Evolutionary conservation across 768 basidiomycete species (phyloP).

Genomic region (Termitomyces sp.): DNA sequence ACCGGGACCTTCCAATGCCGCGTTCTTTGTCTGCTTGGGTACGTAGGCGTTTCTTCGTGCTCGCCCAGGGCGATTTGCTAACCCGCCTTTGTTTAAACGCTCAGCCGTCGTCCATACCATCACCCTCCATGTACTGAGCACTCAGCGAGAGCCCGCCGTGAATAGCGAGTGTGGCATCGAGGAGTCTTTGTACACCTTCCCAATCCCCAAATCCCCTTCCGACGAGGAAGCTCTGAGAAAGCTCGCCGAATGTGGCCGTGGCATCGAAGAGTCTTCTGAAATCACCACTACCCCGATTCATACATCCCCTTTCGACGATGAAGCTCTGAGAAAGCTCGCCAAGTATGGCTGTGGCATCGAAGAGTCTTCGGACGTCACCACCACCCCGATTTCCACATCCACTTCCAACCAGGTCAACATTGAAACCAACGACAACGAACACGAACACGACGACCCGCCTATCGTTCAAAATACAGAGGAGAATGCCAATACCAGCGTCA

Average conservation of each 20-base stretch:
- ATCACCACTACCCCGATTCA: not conserved
- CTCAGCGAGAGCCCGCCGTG: not conserved
- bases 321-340: no score
- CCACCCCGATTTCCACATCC: not conserved
- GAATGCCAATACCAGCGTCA: no score
- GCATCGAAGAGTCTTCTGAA: not conserved
- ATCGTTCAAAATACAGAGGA: not conserved
- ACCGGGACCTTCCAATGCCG: not conserved
- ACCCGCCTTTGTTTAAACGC: not conserved
- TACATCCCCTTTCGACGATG: not conserved
- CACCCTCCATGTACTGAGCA: not conserved
- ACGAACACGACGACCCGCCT: not conserved
- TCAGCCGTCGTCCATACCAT: not conserved
- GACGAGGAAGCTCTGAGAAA: not conserved
- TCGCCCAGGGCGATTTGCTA: not conserved
- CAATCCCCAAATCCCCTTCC: not conserved
- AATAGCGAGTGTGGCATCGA: not conserved
- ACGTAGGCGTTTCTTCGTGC: not conserved
- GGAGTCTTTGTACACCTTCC: not conserved
- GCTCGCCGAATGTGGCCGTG: not conserved
- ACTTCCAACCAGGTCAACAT: not conserved
- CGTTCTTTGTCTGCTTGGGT: not conserved
- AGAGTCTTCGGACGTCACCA: not conserved
- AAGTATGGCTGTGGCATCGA: not conserved
- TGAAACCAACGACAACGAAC: not conserved